These are phyloP conservation scores for Pyrenochaeta sp. DNA, from an alignment of 2,329 filamentous ascomycete species.

Conservation along the genomic window DNA sequence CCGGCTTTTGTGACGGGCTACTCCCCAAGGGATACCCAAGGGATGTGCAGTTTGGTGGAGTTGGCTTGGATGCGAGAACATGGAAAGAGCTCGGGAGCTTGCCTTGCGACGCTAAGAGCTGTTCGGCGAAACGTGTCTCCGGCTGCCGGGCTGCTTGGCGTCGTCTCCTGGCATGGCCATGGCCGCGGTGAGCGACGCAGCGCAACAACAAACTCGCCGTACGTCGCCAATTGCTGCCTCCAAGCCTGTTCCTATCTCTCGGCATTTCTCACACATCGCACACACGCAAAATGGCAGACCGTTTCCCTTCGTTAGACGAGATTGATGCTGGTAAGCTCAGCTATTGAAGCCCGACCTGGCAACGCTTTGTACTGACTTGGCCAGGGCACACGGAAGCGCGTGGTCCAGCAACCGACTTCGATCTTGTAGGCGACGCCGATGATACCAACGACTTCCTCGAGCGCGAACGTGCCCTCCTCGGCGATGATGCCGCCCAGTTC, in stretches of 20 bases:
- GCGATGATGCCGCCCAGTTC: constrained; percentile 93
- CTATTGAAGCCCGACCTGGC: constrained; percentile 27
- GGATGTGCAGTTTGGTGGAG: too few relatives aligned
- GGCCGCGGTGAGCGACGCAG: constrained; percentile 16
- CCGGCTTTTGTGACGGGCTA: constrained; percentile 19
- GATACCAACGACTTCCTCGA: constrained; percentile 85
- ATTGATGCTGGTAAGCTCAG: constrained; percentile 57
- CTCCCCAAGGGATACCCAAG: too few relatives aligned
- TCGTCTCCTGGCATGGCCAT: constrained; percentile 23
- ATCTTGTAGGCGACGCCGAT: constrained; percentile 62
- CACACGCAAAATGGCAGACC: constrained; percentile 56
- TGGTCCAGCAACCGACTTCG: constrained; percentile 55
- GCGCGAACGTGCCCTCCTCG: constrained; percentile 87
- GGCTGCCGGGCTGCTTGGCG: constrained; percentile 20
- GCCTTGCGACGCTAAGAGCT: constrained; percentile 31
- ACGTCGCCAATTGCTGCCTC: constrained; percentile 28
- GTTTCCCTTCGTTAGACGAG: constrained; percentile 61
- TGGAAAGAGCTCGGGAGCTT: constrained; percentile 21
- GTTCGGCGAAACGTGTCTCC: constrained; percentile 29
- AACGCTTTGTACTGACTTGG: constrained; percentile 31
- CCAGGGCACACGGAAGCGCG: constrained; percentile 73
- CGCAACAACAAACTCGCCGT: constrained; percentile 21
- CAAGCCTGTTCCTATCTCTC: constrained; percentile 3
- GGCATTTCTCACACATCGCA: constrained; percentile 3
- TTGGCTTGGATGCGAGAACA: too few relatives aligned